Base-by-base conservation (phyloP, 1,284 basidiomycete genomes). In the Puccinia novopanici region DNA sequence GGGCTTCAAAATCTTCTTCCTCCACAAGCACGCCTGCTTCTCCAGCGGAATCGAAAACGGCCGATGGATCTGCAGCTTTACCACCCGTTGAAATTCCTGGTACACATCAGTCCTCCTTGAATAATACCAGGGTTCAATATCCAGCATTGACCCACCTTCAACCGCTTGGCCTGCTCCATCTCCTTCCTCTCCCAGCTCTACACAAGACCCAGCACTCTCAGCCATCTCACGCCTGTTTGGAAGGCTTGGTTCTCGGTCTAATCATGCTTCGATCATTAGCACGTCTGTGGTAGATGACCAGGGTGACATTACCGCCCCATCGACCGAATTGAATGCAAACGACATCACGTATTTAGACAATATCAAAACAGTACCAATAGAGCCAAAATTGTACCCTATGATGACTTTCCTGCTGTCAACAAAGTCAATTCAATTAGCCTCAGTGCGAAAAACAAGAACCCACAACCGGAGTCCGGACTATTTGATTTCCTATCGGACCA, bases 181-280 rank as follows among this genome's bases (percentile, higher is more conserved):
- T 22, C 75, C 65, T 45, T 54, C 63, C 65, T 78, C 75, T 24
- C 63, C 75, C 24, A 34, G 40, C 30, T n/a, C 63, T 13, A 12
- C 54, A 34, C 65, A 37, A 40, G 65, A 78, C n/a, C 50, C 75
- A 54, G 63, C 65, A 5, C 37, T 65, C 30, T 78, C 75, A 22
- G 48, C 63, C n/a, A 65, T 78, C 50, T 68, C 75, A 34, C 75
- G 75, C 27, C 67, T 78, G 37, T 78, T 78, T 22, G 75, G 75
- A 67, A 65, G 75, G 34, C 55, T 78, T 57, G 75, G 63, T 13
- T 37, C 65, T 52, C 75, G 75, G 24, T 61, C 63, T 9, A 68
- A 68, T 50, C 50, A 52, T n/a, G 48, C 70, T 34, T 54, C 70
- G 48, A 52, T 55, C 27, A 72, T n/a, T n/a, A n/a, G 70, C n/a